These are phyloP conservation scores for Salix purpurea DNA, from an alignment of 345 rosid genomes.

Conservation along the genomic window DNA sequence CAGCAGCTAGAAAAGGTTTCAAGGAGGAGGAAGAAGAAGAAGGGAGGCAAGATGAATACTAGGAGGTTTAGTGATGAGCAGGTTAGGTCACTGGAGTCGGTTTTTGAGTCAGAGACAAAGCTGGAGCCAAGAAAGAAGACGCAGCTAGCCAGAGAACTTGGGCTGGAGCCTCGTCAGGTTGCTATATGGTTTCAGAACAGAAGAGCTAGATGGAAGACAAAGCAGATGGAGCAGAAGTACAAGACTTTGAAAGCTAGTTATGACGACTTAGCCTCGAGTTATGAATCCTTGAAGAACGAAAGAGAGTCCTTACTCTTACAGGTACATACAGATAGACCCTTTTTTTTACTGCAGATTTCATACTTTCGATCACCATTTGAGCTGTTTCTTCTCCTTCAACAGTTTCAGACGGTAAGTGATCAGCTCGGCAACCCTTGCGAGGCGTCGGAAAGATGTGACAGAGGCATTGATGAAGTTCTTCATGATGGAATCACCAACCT, in stretches of 20 bases:
- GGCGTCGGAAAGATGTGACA: background rate
- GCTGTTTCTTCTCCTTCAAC: constrained; percentile 7
- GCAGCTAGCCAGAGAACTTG: constrained; percentile 62
- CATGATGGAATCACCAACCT: constrained; percentile 24
- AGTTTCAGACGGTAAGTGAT: constrained; percentile 56
- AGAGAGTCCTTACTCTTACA: constrained; percentile 49
- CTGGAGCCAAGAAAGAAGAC: constrained; percentile 70
- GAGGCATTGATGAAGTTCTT: constrained; percentile 16
- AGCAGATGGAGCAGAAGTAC: constrained; percentile 65
- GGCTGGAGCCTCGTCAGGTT: constrained; percentile 77
- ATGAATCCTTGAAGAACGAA: constrained; percentile 55
- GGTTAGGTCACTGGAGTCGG: constrained; percentile 56
- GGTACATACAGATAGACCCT: constrained; percentile 44
- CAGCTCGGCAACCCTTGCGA: constrained; percentile 21
- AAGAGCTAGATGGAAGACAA: constrained; percentile 83
- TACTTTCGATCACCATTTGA: background rate
- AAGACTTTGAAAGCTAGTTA: constrained; percentile 44
- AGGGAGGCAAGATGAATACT: background rate
- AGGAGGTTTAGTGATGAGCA: constrained; percentile 74
- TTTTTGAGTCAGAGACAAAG: constrained; percentile 67
- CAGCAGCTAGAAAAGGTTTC: constrained; percentile 12
- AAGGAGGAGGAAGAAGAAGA: constrained; percentile 46
- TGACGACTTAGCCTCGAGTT: constrained; percentile 46
- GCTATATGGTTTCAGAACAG: constrained; percentile 91
- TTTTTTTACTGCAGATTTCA: background rate